Evolutionary conservation across 495 filamentous ascomycete species (phyloP), one percentile per base, ranked within the genome.

Genomic region (Ramalina intermedia): DNA sequence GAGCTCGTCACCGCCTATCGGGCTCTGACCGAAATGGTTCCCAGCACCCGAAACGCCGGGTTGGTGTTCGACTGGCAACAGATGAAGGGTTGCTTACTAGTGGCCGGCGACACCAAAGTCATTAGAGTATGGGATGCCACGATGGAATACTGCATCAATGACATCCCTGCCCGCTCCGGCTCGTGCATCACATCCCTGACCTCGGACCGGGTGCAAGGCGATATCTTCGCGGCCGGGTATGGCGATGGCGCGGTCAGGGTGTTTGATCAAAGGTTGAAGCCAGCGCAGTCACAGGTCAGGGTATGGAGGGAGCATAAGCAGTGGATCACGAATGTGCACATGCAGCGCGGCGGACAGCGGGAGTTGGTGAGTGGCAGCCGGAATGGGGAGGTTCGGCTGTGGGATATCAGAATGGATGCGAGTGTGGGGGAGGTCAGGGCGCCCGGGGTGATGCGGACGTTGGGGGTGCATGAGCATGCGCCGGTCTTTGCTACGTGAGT

Each of bases 21-120:
- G 33, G 91, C 91, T 2, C 65, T 96, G 29, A 90, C 86, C 2
- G 87, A 96, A 62, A 81, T 96, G 41, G 81, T 96, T 17, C 85
- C 88, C 6, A 90, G 84, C 62, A 91, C 86, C 49, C 78, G 87
- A 54, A 94, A 94, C 58, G 93, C 91, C 0, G 90, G 90, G 2
- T 79, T 96, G 61, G 88, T 96, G 17, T 89, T 96, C 54, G 88
- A 96, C 55, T 99, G 91, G 91, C 90, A 95, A 58, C 91, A 99
- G 64, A 87, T 90, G n/a, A 84, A 87, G 53, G 91, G 91, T 18
- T 86, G 84, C 49, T 80, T 94, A 24, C 72, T 99, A 24, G 93
- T 96, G 37, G 93, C 91, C 6, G 91, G 91, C 38, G 91, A 99
- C 61, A 88, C 94, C 38, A 87, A 89, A 51, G 86, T 96, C 36